Conservation (phyloP, 805 yeast genomes). For the Hemisphaericaspora nanyangensis region DNA sequence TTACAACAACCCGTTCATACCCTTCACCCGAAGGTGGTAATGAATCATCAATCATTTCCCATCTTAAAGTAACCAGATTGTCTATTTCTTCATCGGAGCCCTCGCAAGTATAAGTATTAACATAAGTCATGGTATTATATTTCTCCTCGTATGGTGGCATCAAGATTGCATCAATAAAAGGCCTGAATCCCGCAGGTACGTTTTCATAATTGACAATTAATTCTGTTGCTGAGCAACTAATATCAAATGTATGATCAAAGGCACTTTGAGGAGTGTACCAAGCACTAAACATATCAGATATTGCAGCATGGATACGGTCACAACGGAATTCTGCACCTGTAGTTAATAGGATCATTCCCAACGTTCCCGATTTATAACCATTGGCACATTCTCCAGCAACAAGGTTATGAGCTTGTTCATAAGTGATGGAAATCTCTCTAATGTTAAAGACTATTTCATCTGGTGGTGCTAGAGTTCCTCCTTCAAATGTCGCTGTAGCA, state of each 20-base stretch:
- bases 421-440: constrained; percentile 11
- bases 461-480: not conserved
- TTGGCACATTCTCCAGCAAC: constrained; percentile 13
- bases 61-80: constrained; percentile 12
- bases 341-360: constrained; percentile 15
- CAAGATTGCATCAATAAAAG: constrained; percentile 9
- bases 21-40: constrained; percentile 11
- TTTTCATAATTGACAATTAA: constrained; percentile 12
- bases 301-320: constrained; percentile 13
- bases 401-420: constrained; percentile 9
- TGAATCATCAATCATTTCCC: constrained; percentile 1
- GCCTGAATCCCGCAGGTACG: constrained; percentile 24
- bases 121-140: constrained; percentile 5
- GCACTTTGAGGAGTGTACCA: constrained; percentile 15
- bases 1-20: constrained; percentile 4
- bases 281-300: constrained; percentile 17
- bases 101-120: constrained; percentile 11
- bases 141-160: constrained; percentile 4
- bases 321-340: constrained; percentile 17
- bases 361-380: constrained; percentile 17
- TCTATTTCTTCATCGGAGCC: constrained; percentile 7
- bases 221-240: constrained; percentile 12
- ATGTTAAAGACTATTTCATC: not conserved
- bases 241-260: constrained; percentile 6
- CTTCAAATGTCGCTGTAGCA: not conserved